These are phyloP conservation scores for Phialocephala sp. DNA, from an alignment of 2,329 filamentous ascomycete genomes.

Conservation along the genomic window DNA sequence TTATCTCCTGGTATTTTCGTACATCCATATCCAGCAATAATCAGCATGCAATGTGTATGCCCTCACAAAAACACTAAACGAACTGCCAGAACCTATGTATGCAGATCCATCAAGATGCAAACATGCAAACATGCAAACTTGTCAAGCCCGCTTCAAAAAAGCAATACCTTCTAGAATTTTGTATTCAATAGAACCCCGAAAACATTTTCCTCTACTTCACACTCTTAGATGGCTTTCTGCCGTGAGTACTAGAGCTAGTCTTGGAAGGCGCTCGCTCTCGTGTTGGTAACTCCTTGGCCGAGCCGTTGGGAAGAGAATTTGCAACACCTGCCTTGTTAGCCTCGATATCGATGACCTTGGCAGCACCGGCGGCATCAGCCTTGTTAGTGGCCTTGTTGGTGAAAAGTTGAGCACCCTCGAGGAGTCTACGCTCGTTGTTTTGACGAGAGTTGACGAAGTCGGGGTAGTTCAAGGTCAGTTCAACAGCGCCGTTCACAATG, in stretches of 20 bases:
- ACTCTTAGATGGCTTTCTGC: slow-evolving; percentile 45
- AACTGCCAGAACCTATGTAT: slow-evolving; percentile 5
- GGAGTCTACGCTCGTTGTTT: slow-evolving; percentile 46
- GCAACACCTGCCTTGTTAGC: slow-evolving; percentile 40
- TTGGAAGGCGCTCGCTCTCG: slow-evolving; percentile 44
- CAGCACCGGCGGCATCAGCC: slow-evolving; percentile 42
- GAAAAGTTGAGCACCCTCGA: slow-evolving; percentile 45
- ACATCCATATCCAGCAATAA: neutral
- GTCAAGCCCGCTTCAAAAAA: slow-evolving; percentile 7
- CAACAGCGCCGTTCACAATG: slow-evolving; percentile 74
- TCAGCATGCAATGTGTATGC: slow-evolving; percentile 1
- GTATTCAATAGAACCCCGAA: neutral
- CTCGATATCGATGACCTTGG: slow-evolving; percentile 42
- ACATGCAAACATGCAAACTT: neutral
- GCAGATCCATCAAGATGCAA: slow-evolving; percentile 6
- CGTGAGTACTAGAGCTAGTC: slow-evolving; percentile 42
- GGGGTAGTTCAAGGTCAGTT: slow-evolving; percentile 79
- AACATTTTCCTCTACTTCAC: slow-evolving; percentile 39
- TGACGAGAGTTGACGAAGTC: slow-evolving; percentile 70
- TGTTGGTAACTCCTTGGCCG: slow-evolving; percentile 31
- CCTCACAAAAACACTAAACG: neutral
- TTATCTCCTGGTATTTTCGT: slow-evolving; percentile 8
- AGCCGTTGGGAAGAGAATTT: slow-evolving; percentile 24
- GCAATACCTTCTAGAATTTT: slow-evolving; percentile 6
- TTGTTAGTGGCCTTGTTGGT: slow-evolving; percentile 38